These are phyloP conservation scores for Tuber borchii DNA, from an alignment of 495 filamentous ascomycete genomes.

Conservation along the genomic window DNA sequence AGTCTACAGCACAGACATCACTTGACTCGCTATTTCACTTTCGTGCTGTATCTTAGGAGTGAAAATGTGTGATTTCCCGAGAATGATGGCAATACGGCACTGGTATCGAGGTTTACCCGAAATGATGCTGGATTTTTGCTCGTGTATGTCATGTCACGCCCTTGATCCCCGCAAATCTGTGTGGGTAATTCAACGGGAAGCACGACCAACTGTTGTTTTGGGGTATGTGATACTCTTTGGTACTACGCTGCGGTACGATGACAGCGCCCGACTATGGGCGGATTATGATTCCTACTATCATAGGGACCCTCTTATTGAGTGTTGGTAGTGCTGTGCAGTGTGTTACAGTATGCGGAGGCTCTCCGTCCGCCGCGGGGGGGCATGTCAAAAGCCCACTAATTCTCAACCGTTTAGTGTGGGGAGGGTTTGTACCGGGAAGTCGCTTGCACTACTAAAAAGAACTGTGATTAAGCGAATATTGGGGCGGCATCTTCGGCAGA, in stretches of 20 bases:
- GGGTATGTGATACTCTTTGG: neutral
- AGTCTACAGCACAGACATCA: conserved; percentile 29
- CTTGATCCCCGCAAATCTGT: neutral
- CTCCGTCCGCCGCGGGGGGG: neutral
- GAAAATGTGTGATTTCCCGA: conserved; percentile 18
- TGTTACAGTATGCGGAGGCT: neutral
- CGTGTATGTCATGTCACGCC: neutral
- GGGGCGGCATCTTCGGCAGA: conserved; percentile 1
- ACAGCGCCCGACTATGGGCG: neutral
- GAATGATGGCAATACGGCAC: neutral
- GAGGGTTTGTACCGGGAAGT: neutral
- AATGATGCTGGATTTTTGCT: conserved; percentile 15
- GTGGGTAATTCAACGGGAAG: neutral
- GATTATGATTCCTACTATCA: neutral
- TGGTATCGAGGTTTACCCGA: conserved; percentile 33
- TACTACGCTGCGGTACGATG: neutral
- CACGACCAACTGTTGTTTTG: neutral
- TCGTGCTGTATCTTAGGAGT: conserved; percentile 7
- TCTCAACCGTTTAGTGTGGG: neutral
- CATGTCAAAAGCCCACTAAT: neutral
- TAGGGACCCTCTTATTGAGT: neutral
- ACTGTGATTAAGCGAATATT: neutral
- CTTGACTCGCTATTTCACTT: conserved; percentile 15
- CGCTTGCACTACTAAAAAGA: neutral
- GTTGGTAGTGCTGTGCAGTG: neutral